Conservation (phyloP, 768 basidiomycete species). For the Guyanaporus albipodus region DNA sequence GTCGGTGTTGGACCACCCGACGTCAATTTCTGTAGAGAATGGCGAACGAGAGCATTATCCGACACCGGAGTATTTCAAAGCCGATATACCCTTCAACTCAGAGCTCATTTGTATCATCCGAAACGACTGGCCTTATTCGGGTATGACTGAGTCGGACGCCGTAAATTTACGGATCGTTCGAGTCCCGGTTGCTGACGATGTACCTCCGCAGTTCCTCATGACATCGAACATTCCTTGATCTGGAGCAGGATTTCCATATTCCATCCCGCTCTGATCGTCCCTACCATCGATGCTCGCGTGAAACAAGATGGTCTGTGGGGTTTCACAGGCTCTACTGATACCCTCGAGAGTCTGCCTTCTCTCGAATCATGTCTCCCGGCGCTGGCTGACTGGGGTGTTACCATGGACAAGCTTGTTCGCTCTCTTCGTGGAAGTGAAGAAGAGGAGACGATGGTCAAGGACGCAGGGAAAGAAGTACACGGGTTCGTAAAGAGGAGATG, state of each 20-base stretch:
- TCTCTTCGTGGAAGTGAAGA: conserved; percentile 48
- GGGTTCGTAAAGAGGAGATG: conserved; percentile 63
- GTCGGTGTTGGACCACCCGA: conserved; percentile 44
- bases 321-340: conserved; percentile 60
- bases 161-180: not conserved
- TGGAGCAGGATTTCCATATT: conserved; percentile 77
- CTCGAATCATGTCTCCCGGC: conserved; percentile 57
- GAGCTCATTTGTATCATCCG: conserved; percentile 65
- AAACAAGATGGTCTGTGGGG: conserved; percentile 79
- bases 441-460: conserved; percentile 48
- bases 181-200: not conserved
- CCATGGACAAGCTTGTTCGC: conserved; percentile 54
- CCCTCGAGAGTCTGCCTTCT: conserved; percentile 56
- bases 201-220: conserved; percentile 51
- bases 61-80: conserved; percentile 58
- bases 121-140: conserved; percentile 90
- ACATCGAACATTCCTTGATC: conserved; percentile 70
- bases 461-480: conserved; percentile 56
- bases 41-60: not conserved
- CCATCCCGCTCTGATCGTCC: conserved; percentile 52
- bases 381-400: conserved; percentile 68
- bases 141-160: conserved; percentile 38
- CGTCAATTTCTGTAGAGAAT: conserved; percentile 16
- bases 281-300: conserved; percentile 51
- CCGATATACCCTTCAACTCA: conserved; percentile 46